Conservation (phyloP, 2,329 filamentous ascomycete genomes). For the Neodidymelliopsis sp. region DNA sequence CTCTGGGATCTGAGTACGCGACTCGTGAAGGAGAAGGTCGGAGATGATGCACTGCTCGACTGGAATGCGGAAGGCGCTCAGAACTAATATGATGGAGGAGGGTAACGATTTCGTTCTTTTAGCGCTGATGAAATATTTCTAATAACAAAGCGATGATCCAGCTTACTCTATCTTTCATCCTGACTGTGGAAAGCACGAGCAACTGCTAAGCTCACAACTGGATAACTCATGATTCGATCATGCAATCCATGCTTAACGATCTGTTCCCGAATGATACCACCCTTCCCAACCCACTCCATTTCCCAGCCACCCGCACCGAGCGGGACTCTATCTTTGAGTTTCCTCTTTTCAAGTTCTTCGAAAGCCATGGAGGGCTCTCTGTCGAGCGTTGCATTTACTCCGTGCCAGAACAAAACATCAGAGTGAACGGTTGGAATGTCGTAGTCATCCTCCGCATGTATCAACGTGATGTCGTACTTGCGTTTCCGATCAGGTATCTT, state of each 20-base stretch:
- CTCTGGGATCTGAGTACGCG: conserved; percentile 53
- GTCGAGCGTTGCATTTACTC: conserved; percentile 57
- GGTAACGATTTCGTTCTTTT: too few relatives aligned
- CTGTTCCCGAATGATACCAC: conserved; percentile 62
- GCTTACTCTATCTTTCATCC: neutral
- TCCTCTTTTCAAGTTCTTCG: conserved; percentile 57
- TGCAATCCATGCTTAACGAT: conserved; percentile 65
- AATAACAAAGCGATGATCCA: neutral
- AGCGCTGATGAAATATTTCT: neutral
- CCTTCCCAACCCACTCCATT: conserved; percentile 56
- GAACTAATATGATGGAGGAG: conserved; percentile 1
- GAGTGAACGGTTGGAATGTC: conserved; percentile 62
- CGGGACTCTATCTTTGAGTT: conserved; percentile 48
- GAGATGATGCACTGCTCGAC: conserved; percentile 48
- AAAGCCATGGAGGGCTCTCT: conserved; percentile 46
- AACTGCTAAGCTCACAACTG: conserved; percentile 61
- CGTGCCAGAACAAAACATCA: conserved; percentile 62
- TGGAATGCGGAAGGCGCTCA: conserved; percentile 34
- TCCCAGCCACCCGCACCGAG: conserved; percentile 60
- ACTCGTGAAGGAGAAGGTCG: conserved; percentile 53
- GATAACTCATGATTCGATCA: conserved; percentile 66
- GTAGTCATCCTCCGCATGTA: conserved; percentile 62
- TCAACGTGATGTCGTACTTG: conserved; percentile 57
- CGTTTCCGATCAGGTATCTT: conserved; percentile 41
- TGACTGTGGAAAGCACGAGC: conserved; percentile 55